These are phyloP conservation scores for Aspergillus novoparasiticus DNA, from an alignment of 2,329 filamentous ascomycete genomes.

Conservation along the genomic window DNA sequence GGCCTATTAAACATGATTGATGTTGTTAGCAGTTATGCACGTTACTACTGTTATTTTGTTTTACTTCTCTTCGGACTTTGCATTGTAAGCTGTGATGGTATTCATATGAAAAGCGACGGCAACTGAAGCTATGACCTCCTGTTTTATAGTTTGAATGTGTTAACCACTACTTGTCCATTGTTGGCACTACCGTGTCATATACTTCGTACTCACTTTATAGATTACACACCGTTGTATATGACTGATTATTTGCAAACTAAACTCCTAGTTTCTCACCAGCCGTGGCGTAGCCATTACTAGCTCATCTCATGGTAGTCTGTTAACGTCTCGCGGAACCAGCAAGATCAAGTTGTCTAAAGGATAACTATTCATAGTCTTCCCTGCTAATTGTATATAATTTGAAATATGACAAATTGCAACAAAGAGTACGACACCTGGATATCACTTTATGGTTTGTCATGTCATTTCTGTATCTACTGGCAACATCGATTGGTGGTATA, in stretches of 20 bases:
- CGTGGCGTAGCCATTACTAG: neutral
- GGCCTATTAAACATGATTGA: constrained; percentile 1
- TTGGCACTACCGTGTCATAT: neutral
- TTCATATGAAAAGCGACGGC: neutral
- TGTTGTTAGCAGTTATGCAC: neutral
- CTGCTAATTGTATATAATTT: no score
- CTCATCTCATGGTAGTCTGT: no score
- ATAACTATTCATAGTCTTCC: neutral
- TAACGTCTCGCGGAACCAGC: neutral
- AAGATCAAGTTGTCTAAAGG: neutral
- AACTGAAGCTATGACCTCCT: neutral
- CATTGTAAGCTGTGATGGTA: constrained; percentile 1
- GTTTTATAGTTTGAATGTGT: neutral
- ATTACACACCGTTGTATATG: neutral
- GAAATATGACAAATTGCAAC: no score
- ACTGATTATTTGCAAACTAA: neutral
- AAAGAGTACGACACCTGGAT: no score
- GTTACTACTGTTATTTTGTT: neutral
- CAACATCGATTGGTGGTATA: neutral
- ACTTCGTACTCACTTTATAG: neutral
- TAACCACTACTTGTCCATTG: neutral
- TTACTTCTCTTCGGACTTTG: neutral
- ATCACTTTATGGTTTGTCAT: neutral
- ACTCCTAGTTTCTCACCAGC: neutral
- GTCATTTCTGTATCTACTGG: neutral